phyloP scores from a whole-genome alignment of 371 early-diverging fungal species.

The Mucor lusitanicus region DNA sequence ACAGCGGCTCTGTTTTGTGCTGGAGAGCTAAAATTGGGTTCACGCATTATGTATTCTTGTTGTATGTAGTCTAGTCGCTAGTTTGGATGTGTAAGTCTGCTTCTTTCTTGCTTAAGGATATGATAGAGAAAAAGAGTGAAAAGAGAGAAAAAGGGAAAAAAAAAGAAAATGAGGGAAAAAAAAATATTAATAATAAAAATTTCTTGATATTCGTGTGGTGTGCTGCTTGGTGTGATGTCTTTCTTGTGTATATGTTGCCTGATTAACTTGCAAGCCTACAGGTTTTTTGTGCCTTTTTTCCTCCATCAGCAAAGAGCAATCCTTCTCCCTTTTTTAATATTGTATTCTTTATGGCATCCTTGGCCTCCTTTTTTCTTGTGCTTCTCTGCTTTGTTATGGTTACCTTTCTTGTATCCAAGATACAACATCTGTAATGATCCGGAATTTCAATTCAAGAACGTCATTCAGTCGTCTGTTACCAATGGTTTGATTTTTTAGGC shows the following conservation, averaged over 20 bases:
- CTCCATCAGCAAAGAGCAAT: not conserved
- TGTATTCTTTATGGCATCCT: not conserved
- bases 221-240: not conserved
- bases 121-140: not conserved
- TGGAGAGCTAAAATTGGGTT: constrained; percentile 78
- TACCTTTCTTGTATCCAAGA: not conserved
- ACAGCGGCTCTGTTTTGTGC: constrained; percentile 74
- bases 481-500: not conserved
- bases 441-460: constrained; percentile 3
- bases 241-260: not conserved
- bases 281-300: not conserved
- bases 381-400: not conserved
- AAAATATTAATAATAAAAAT: not conserved
- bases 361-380: not conserved
- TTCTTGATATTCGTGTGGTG: not conserved
- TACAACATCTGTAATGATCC: not conserved
- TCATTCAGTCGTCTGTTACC: not conserved
- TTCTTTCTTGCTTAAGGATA: not conserved
- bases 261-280: constrained; percentile 1
- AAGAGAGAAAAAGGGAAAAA: not conserved
- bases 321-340: not conserved
- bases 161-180: constrained; percentile 1
- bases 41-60: constrained; percentile 60
- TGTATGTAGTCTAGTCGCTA: constrained; percentile 2
- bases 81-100: not conserved